Conservation (phyloP, 352 stramenopile genomes). For the Blastocystis sp. region DNA sequence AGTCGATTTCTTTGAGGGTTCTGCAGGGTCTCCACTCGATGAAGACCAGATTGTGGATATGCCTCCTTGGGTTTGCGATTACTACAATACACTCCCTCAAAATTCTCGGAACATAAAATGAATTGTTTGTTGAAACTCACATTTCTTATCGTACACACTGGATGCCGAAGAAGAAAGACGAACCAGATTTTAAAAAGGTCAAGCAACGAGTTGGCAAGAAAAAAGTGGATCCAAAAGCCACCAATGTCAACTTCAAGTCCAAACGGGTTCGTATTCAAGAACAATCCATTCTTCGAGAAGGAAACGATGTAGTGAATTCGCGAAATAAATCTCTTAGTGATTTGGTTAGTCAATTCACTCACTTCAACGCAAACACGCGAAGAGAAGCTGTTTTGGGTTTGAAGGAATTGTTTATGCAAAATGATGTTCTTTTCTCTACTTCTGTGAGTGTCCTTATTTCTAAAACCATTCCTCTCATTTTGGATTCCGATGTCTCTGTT, state of each 20-base stretch:
- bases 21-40: neutral
- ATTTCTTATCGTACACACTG: neutral
- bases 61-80: neutral
- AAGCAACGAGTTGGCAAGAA: constrained; percentile 36
- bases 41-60: neutral
- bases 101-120: neutral
- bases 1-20: constrained; percentile 54
- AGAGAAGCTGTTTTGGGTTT: constrained; percentile 48
- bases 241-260: constrained; percentile 48
- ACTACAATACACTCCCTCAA: neutral
- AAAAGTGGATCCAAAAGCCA: constrained; percentile 43
- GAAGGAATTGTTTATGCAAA: constrained; percentile 37
- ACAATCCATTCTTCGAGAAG: constrained; percentile 47
- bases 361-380: constrained; percentile 4
- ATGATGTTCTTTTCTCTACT: constrained; percentile 14
- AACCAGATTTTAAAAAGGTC: constrained; percentile 43
- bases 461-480: constrained; percentile 27
- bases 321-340: constrained; percentile 55
- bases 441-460: constrained; percentile 44
- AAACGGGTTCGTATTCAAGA: constrained; percentile 52
- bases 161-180: constrained; percentile 29
- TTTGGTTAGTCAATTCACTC: constrained; percentile 53
- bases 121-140: neutral
- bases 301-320: constrained; percentile 35
- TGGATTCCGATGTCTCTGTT: constrained; percentile 18